phyloP scores from a whole-genome alignment of 768 basidiomycete genomes.

The Hygrophoropsis aurantiaca region DNA sequence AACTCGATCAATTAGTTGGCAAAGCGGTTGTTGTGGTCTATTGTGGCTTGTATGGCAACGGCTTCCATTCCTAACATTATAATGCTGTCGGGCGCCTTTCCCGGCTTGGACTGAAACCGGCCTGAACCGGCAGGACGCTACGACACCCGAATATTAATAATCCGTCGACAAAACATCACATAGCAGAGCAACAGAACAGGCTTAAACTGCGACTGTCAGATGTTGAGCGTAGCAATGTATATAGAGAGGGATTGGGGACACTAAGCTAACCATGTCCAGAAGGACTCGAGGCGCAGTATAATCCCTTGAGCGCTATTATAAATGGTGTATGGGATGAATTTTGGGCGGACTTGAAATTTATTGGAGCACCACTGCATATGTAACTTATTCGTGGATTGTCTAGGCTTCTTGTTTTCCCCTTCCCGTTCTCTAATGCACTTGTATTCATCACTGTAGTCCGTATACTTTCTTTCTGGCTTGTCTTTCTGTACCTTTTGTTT shows the following conservation, averaged over 20 bases:
- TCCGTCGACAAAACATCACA: too few relatives aligned
- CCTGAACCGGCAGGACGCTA: too few relatives aligned
- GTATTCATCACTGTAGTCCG: conserved; percentile 10
- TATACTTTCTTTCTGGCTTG: conserved; percentile 1
- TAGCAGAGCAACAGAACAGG: too few relatives aligned
- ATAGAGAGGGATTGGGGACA: too few relatives aligned
- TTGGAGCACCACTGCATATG: conserved; percentile 4
- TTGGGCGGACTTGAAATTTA: conserved; percentile 28
- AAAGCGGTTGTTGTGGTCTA: conserved; percentile 7
- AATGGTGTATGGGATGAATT: conserved; percentile 14
- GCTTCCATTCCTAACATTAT: conserved; percentile 7
- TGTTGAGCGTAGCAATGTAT: too few relatives aligned
- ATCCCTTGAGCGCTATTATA: background rate
- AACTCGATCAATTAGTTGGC: too few relatives aligned
- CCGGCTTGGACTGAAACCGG: too few relatives aligned
- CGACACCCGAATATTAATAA: too few relatives aligned
- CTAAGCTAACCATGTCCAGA: too few relatives aligned
- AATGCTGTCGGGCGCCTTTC: too few relatives aligned
- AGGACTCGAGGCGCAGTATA: background rate
- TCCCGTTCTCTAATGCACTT: conserved; percentile 12
- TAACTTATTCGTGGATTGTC: background rate
- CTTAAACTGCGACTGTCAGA: too few relatives aligned
- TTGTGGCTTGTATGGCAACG: conserved; percentile 6
- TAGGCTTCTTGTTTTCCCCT: conserved; percentile 1
- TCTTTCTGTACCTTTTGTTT: background rate